A percentile compares a stretch with the other conserved stretches of the same genome.
phyloP scores from a whole-genome alignment of 1,139 yeast genomes.

The Cylindricascospora bacillispora region DNA sequence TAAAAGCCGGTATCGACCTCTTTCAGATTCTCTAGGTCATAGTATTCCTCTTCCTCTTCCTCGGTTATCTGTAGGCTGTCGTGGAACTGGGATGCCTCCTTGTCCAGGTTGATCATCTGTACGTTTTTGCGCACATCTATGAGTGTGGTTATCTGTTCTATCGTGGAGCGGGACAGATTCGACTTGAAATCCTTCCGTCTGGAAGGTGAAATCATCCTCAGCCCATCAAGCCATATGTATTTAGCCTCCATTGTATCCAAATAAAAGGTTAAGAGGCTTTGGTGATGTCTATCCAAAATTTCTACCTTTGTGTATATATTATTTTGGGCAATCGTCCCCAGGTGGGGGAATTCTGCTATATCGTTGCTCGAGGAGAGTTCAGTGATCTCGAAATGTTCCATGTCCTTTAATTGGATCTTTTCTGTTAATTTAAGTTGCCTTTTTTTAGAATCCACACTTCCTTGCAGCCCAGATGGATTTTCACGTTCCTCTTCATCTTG shows the following conservation, averaged over 20 bases:
- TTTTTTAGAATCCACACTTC: constrained; percentile 10
- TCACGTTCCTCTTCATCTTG: too few relatives aligned
- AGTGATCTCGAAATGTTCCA: constrained; percentile 12
- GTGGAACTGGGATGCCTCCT: constrained; percentile 13
- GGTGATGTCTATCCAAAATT: constrained; percentile 32
- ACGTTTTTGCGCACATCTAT: constrained; percentile 50
- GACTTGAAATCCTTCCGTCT: constrained; percentile 12
- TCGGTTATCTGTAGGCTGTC: constrained; percentile 14
- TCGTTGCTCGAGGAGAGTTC: constrained; percentile 10
- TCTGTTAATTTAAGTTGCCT: constrained; percentile 13
- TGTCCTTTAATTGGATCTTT: constrained; percentile 17
- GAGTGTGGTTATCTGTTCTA: constrained; percentile 43
- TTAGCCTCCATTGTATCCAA: constrained; percentile 63
- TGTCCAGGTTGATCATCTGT: constrained; percentile 42
- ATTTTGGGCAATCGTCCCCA: constrained; percentile 41
- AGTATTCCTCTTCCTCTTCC: constrained; percentile 31
- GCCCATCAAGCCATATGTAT: constrained; percentile 70
- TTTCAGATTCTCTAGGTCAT: constrained; percentile 34
- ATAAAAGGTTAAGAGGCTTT: constrained; percentile 42
- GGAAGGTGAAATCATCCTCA: constrained; percentile 40
- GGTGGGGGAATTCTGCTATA: constrained; percentile 23
- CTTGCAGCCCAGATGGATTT: constrained; percentile 21
- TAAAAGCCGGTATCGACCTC: constrained; percentile 32
- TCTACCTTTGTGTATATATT: constrained; percentile 45
- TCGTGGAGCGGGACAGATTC: constrained; percentile 43